Evolutionary conservation across 371 early-diverging fungal genomes (phyloP).

Genomic region (Mortierella sp.): DNA sequence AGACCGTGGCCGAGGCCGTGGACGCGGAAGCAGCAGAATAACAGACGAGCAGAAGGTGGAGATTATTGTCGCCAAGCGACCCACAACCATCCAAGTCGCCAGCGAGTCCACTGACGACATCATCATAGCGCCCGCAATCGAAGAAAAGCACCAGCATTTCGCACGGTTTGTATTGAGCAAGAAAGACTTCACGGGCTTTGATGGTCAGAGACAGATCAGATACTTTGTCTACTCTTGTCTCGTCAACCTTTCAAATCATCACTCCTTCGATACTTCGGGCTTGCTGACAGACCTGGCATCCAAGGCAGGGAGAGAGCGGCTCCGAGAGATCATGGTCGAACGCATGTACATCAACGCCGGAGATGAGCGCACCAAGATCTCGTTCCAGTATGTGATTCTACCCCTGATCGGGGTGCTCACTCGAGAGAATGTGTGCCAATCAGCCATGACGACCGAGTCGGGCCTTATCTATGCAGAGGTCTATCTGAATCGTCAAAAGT

Average conservation of each 20-base stretch:
- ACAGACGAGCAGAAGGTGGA: not conserved
- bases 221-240: constrained; percentile 29
- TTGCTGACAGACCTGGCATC: constrained; percentile 16
- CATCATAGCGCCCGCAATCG: not conserved
- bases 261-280: constrained; percentile 19
- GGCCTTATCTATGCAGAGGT: constrained; percentile 9
- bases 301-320: not conserved
- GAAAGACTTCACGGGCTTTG: not conserved
- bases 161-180: not conserved
- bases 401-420: constrained; percentile 36
- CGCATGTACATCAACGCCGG: constrained; percentile 11
- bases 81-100: constrained; percentile 8
- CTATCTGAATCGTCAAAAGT: constrained; percentile 4
- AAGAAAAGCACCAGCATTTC: constrained; percentile 1
- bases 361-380: not conserved
- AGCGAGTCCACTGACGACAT: constrained; percentile 24
- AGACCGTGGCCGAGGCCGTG: not conserved
- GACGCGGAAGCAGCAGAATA: not conserved
- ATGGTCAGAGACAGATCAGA: constrained; percentile 1
- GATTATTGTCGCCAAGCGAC: not conserved
- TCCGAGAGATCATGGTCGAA: constrained; percentile 15
- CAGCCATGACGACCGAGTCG: constrained; percentile 8
- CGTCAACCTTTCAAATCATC: constrained; percentile 26
- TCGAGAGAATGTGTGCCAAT: constrained; percentile 18
- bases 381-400: constrained; percentile 31